These are phyloP conservation scores for Quercus bicolor DNA, from an alignment of 306 rosid genomes.

Conservation along the genomic window DNA sequence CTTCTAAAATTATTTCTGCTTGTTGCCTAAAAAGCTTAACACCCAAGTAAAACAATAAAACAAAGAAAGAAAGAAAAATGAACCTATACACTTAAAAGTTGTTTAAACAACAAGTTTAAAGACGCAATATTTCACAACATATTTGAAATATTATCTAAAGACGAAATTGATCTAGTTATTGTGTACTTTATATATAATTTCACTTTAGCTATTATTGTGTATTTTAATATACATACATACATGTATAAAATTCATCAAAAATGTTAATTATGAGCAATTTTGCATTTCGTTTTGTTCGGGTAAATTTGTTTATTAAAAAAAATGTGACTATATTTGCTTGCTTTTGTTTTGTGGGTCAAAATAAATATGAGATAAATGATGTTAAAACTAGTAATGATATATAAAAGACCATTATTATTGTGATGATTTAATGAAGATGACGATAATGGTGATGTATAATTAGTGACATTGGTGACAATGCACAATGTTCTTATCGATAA, in stretches of 20 bases:
- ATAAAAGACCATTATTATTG: not conserved
- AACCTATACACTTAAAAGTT: not conserved
- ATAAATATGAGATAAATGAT: not conserved
- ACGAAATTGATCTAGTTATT: not conserved
- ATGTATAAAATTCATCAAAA: too few species aligned
- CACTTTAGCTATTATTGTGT: too few species aligned
- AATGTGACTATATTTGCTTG: not conserved
- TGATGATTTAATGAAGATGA: not conserved
- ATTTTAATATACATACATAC: too few species aligned
- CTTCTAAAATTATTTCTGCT: not conserved
- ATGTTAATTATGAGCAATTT: too few species aligned
- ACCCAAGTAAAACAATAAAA: not conserved
- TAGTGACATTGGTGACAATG: not conserved
- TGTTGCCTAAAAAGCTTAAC: not conserved
- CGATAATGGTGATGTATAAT: not conserved
- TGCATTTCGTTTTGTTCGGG: too few species aligned
- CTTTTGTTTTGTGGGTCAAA: not conserved
- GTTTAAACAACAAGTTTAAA: too few species aligned
- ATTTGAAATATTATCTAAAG: not conserved
- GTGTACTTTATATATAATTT: not conserved
- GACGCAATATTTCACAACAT: too few species aligned
- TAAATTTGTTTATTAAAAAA: too few species aligned
- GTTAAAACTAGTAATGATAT: not conserved
- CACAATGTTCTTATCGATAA: not conserved
- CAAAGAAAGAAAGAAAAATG: not conserved